phyloP scores from a whole-genome alignment of 2,329 filamentous ascomycete genomes.

The Colletotrichum graminicola region DNA sequence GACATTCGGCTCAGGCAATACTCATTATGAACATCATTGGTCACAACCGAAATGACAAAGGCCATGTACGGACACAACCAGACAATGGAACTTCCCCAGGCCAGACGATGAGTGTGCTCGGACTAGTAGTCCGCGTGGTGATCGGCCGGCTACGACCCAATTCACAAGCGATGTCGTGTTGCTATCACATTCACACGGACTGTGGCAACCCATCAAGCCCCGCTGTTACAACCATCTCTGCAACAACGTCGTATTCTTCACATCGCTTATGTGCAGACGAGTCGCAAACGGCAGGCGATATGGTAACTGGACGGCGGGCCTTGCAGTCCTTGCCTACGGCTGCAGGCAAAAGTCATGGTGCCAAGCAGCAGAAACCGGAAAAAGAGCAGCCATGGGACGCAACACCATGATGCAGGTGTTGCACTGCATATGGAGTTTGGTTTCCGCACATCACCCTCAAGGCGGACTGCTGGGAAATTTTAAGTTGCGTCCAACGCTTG shows the following conservation, averaged over 20 bases:
- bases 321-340: background rate
- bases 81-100: background rate
- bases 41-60: background rate
- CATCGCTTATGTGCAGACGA: slow-evolving; percentile 36
- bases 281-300: slow-evolving; percentile 19
- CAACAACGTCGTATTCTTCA: slow-evolving; percentile 38
- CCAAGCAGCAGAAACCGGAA: background rate
- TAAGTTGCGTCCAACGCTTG: slow-evolving; percentile 22
- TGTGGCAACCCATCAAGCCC: slow-evolving; percentile 17
- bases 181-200: slow-evolving; percentile 24
- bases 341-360: slow-evolving; percentile 15
- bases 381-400: background rate
- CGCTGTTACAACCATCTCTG: slow-evolving; percentile 28
- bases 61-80: background rate
- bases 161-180: slow-evolving; percentile 15
- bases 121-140: slow-evolving; percentile 31
- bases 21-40: background rate
- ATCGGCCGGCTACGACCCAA: slow-evolving; percentile 36
- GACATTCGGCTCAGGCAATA: background rate
- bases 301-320: slow-evolving; percentile 12
- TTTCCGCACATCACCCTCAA: background rate
- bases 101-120: slow-evolving; percentile 16
- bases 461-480: background rate
- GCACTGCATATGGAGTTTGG: slow-evolving; percentile 7
- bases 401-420: slow-evolving; percentile 9